Conservation (phyloP, 805 yeast genomes). For the Brettanomyces nanus region DNA sequence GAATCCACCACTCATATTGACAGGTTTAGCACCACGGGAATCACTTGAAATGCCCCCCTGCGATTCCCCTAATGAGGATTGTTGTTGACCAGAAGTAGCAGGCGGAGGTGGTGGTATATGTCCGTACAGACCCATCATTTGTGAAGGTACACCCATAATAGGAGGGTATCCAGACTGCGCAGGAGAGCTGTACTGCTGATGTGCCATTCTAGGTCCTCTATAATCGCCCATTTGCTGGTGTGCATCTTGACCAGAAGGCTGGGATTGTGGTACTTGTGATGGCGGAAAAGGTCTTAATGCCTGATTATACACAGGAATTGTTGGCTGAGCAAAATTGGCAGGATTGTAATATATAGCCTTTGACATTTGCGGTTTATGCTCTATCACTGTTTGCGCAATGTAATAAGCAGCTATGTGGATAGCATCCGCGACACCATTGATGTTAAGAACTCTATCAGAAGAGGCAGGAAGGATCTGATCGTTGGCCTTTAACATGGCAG, state of each 20-base stretch:
- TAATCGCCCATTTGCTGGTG: constrained; percentile 1
- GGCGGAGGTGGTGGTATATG: constrained; percentile 11
- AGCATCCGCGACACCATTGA: constrained; percentile 80
- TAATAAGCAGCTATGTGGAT: constrained; percentile 77
- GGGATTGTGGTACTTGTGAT: constrained; percentile 1
- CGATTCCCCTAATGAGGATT: constrained; percentile 3
- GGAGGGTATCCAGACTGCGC: constrained; percentile 11
- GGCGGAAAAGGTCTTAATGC: constrained; percentile 3
- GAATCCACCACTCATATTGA: constrained; percentile 1
- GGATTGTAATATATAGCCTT: constrained; percentile 56
- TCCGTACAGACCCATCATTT: constrained; percentile 20
- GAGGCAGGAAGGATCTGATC: constrained; percentile 65
- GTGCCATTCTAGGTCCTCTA: constrained; percentile 1
- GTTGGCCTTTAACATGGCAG: constrained; percentile 68
- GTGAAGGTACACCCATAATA: constrained; percentile 21
- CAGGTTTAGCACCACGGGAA: not conserved
- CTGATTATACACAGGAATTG: constrained; percentile 16
- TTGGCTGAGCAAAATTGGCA: constrained; percentile 28
- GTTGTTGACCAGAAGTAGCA: not conserved
- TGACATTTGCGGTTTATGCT: constrained; percentile 50
- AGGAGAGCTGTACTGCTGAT: constrained; percentile 11
- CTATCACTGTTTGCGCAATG: constrained; percentile 58
- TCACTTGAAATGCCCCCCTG: not conserved
- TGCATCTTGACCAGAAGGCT: constrained; percentile 1
- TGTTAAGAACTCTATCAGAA: constrained; percentile 64